These are phyloP conservation scores for Lipomyces yamanashiensis DNA, from an alignment of 805 yeast species.

Conservation along the genomic window DNA sequence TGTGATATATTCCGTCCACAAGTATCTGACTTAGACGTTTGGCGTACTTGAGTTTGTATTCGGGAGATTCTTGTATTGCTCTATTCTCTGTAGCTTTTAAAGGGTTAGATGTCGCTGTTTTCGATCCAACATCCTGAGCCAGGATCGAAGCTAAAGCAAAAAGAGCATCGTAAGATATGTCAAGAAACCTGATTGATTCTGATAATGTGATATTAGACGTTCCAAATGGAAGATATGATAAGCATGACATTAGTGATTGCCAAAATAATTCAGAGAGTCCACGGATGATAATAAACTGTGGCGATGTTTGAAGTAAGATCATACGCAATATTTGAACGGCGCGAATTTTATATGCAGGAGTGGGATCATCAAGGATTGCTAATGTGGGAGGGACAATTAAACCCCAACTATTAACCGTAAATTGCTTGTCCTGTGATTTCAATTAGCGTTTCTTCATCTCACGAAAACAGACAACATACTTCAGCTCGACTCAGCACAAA, in stretches of 20 bases:
- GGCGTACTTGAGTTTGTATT: constrained; percentile 6
- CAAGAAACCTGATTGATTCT: constrained; percentile 18
- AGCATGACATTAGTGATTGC: constrained; percentile 29
- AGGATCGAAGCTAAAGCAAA: constrained; percentile 16
- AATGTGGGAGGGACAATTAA: constrained; percentile 29
- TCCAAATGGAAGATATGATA: constrained; percentile 32
- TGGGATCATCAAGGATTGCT: constrained; percentile 21
- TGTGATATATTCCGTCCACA: constrained; percentile 22
- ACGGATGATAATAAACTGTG: constrained; percentile 26
- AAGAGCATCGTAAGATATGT: constrained; percentile 16
- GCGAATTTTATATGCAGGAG: constrained; percentile 20
- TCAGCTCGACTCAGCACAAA: constrained; percentile 9
- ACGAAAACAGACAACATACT: background rate
- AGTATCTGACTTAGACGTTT: constrained; percentile 13
- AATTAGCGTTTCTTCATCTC: background rate
- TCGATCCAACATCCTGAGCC: constrained; percentile 23
- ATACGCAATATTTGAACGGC: constrained; percentile 15
- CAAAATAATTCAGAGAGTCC: constrained; percentile 31
- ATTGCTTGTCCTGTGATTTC: constrained; percentile 1
- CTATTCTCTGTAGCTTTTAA: background rate
- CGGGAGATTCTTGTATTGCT: background rate
- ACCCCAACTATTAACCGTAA: constrained; percentile 23
- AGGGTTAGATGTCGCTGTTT: constrained; percentile 5
- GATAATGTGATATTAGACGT: constrained; percentile 21
- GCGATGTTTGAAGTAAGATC: constrained; percentile 4